Conservation (phyloP, 805 yeast species). For the Kodamaea sagamina region DNA sequence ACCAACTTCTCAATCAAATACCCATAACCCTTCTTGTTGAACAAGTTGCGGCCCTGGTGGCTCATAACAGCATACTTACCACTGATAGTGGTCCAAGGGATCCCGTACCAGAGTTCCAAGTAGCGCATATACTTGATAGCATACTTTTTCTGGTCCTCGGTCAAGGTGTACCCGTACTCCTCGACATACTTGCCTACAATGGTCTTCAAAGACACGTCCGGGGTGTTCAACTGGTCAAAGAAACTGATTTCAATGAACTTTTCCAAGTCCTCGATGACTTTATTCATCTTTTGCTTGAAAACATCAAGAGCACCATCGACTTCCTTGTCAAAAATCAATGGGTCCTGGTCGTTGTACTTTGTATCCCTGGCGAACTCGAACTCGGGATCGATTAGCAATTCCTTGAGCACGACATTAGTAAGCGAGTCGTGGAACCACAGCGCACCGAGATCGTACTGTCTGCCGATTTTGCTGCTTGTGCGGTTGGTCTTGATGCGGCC, state of each 20-base stretch:
- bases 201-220: conserved; percentile 55
- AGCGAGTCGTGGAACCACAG: conserved; percentile 89
- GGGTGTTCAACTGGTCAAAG: conserved; percentile 47
- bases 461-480: conserved; percentile 19
- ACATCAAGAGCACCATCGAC: conserved; percentile 36
- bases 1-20: conserved; percentile 47
- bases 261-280: conserved; percentile 56
- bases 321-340: conserved; percentile 27
- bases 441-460: conserved; percentile 76
- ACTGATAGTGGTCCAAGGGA: conserved; percentile 65
- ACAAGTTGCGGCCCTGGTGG: conserved; percentile 78
- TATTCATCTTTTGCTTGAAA: conserved; percentile 26
- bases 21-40: conserved; percentile 62
- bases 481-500: conserved; percentile 26
- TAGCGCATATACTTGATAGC: conserved; percentile 56
- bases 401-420: conserved; percentile 49
- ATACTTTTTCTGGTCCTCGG: conserved; percentile 51
- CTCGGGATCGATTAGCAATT: conserved; percentile 17
- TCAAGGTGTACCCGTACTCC: conserved; percentile 48
- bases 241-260: conserved; percentile 59
- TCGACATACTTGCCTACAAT: conserved; percentile 50
- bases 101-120: conserved; percentile 80
- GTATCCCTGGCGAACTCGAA: conserved; percentile 31
- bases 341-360: conserved; percentile 51
- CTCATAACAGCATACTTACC: conserved; percentile 69